Evolutionary conservation across 768 basidiomycete genomes (phyloP).

Genomic region (Russula sp.): DNA sequence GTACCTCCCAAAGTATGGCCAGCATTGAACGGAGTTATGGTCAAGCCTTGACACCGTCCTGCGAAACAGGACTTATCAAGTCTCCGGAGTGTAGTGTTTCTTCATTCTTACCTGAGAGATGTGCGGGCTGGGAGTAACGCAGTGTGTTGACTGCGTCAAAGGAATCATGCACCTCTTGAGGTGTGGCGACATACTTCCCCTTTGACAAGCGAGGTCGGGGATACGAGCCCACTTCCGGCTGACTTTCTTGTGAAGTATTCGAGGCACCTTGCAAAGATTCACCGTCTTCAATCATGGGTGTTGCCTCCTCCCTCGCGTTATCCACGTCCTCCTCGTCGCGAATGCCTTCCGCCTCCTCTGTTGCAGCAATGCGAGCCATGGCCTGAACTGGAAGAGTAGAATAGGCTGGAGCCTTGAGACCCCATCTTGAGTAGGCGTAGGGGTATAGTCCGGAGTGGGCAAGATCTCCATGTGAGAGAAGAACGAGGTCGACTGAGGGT

Average conservation of each 20-base stretch:
- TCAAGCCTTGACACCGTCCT: slow-evolving; percentile 87
- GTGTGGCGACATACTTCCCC: slow-evolving; percentile 66
- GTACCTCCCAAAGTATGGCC: slow-evolving; percentile 96
- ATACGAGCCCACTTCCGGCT: slow-evolving; percentile 28
- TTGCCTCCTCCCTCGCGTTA: not conserved
- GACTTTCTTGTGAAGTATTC: slow-evolving; percentile 28
- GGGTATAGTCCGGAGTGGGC: slow-evolving; percentile 88
- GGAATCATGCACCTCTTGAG: slow-evolving; percentile 84
- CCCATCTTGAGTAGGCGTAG: slow-evolving; percentile 85
- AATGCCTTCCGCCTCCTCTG: slow-evolving; percentile 81
- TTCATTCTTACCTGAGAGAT: slow-evolving; percentile 66
- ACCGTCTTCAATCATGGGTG: slow-evolving; percentile 5
- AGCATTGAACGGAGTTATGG: slow-evolving; percentile 91
- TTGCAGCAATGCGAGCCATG: slow-evolving; percentile 87
- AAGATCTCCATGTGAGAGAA: slow-evolving; percentile 91
- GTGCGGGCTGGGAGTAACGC: slow-evolving; percentile 92
- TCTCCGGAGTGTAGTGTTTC: not conserved
- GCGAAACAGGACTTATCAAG: not conserved
- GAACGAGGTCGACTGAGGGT: slow-evolving; percentile 79
- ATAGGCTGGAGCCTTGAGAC: slow-evolving; percentile 85
- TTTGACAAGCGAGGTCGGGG: slow-evolving; percentile 25
- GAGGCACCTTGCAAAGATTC: slow-evolving; percentile 27
- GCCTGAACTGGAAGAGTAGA: slow-evolving; percentile 93
- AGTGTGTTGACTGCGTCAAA: slow-evolving; percentile 90
- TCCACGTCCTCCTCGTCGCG: slow-evolving; percentile 66